Conservation (phyloP, 1,284 basidiomycete genomes). For the Cutaneotrichosporon sp. region DNA sequence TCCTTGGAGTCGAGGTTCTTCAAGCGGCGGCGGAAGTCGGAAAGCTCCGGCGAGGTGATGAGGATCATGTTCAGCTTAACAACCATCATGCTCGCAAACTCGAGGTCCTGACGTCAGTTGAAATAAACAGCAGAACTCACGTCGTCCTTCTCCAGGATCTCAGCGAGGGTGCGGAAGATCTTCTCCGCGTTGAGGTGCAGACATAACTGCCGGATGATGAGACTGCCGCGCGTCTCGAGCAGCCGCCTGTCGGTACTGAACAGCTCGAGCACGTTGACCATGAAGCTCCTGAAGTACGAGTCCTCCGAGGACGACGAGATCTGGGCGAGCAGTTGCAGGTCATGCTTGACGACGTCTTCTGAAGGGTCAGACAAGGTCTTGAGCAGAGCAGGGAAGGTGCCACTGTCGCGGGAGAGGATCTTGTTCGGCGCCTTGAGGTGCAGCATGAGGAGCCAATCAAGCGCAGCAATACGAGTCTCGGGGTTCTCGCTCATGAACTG, state of each 20-base stretch:
- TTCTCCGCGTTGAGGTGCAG: slow-evolving; percentile 90
- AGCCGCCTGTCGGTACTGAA: slow-evolving; percentile 92
- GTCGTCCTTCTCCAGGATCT: slow-evolving; percentile 97
- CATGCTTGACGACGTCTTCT: slow-evolving; percentile 95
- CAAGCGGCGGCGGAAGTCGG: slow-evolving; percentile 86
- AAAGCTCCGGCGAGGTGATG: slow-evolving; percentile 91
- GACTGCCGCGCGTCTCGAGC: slow-evolving; percentile 85
- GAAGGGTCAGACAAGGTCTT: slow-evolving; percentile 96
- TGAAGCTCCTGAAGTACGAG: slow-evolving; percentile 90
- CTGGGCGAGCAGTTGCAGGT: slow-evolving; percentile 91
- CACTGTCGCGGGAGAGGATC: slow-evolving; percentile 95
- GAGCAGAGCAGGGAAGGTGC: slow-evolving; percentile 89
- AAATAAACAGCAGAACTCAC: slow-evolving; percentile 54
- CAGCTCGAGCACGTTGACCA: slow-evolving; percentile 88
- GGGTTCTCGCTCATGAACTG: slow-evolving; percentile 96
- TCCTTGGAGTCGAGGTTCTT: slow-evolving; percentile 95
- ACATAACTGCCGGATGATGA: slow-evolving; percentile 95
- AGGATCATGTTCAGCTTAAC: slow-evolving; percentile 96
- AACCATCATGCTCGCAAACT: slow-evolving; percentile 95
- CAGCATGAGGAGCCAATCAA: slow-evolving; percentile 98
- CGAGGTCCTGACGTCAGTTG: slow-evolving; percentile 67
- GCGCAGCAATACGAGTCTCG: slow-evolving; percentile 88
- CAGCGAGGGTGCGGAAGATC: slow-evolving; percentile 93
- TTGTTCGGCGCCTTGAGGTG: slow-evolving; percentile 96
- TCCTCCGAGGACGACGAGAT: slow-evolving; percentile 89